These are phyloP conservation scores for Lycium barbarum DNA, from an alignment of 257 asterid species.

Conservation along the genomic window DNA sequence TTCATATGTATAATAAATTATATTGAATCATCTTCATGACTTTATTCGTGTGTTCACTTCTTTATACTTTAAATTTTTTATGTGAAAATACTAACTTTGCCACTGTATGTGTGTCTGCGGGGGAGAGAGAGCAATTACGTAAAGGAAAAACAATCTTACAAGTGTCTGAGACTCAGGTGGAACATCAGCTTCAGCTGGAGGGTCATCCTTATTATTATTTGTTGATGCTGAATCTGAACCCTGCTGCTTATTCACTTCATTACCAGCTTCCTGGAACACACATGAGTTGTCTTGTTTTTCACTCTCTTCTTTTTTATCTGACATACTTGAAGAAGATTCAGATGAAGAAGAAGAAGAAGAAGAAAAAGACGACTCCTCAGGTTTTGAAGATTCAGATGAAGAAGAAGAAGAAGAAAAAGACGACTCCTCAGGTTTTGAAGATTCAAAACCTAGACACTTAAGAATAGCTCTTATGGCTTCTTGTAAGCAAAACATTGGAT, in stretches of 20 bases:
- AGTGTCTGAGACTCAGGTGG: not conserved
- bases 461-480: conserved; percentile 27
- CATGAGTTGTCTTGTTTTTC: not conserved
- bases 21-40: too few relatives aligned
- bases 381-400: conserved; percentile 15
- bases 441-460: conserved; percentile 36
- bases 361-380: not conserved
- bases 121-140: not conserved
- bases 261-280: not conserved
- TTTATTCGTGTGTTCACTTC: too few relatives aligned
- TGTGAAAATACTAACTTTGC: too few relatives aligned
- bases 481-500: conserved; percentile 30
- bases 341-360: not conserved
- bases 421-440: not conserved
- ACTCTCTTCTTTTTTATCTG: not conserved
- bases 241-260: not conserved
- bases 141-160: not conserved
- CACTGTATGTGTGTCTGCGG: not conserved
- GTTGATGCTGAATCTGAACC: not conserved
- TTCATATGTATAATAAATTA: too few relatives aligned
- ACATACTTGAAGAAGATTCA: not conserved
- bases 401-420: not conserved
- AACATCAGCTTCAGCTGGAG: not conserved
- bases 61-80: too few relatives aligned
- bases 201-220: not conserved